phyloP scores from a whole-genome alignment of 306 rosid genomes.

The Quercus mongolica region DNA sequence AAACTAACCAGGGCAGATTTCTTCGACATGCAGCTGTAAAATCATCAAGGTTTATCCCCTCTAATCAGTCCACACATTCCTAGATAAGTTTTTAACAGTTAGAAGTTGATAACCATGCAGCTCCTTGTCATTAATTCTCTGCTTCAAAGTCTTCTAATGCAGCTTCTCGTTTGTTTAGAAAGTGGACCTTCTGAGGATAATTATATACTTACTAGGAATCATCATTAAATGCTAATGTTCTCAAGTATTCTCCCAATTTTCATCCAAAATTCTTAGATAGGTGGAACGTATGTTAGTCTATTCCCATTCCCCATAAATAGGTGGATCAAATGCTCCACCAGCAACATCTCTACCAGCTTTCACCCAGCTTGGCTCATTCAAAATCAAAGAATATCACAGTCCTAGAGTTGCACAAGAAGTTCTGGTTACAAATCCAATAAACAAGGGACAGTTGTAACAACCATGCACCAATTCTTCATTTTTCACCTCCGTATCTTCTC shows the following conservation, averaged over 20 bases:
- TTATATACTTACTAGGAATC: neutral
- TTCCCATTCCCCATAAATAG: neutral
- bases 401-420: neutral
- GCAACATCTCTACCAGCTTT: neutral
- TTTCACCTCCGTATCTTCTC: neutral
- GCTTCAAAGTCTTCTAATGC: neutral
- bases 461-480: neutral
- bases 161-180: neutral
- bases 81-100: too few species aligned
- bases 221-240: neutral
- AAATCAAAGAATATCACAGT: neutral
- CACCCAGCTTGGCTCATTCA: neutral
- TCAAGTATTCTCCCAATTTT: too few species aligned
- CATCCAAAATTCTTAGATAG: neutral
- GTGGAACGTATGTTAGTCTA: neutral
- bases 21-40: too few species aligned
- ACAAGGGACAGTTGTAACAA: neutral
- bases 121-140: neutral
- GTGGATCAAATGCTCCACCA: neutral
- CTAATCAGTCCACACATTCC: too few species aligned
- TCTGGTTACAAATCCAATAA: neutral
- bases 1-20: too few species aligned
- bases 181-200: neutral
- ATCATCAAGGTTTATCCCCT: too few species aligned
- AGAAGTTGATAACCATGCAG: too few species aligned